phyloP scores from a whole-genome alignment of 2,329 filamentous ascomycete genomes.

The Epichloe brachyelytri region DNA sequence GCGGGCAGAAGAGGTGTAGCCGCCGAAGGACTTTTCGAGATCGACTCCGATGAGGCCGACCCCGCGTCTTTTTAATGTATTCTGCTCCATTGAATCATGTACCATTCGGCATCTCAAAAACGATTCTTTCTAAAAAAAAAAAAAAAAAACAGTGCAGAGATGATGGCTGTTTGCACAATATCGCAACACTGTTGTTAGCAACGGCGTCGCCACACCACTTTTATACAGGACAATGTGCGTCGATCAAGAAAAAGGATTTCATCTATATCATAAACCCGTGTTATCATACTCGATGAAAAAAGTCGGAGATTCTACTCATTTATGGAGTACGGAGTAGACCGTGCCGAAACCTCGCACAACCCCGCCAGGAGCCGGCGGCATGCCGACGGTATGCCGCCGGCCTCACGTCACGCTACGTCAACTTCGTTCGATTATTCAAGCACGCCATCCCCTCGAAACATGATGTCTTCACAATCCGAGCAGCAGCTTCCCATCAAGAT shows the following conservation, averaged over 20 bases:
- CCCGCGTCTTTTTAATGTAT: constrained; percentile 16
- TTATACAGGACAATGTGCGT: background rate
- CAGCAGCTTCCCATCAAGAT: background rate
- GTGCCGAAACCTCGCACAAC: no score
- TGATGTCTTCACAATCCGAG: constrained; percentile 10
- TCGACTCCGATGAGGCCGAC: constrained; percentile 17
- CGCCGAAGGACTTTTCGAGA: constrained; percentile 13
- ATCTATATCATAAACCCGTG: background rate
- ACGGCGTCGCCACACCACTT: background rate
- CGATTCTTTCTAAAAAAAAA: no score
- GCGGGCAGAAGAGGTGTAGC: constrained; percentile 19
- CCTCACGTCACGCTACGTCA: background rate
- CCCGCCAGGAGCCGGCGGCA: no score
- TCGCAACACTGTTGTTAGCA: background rate
- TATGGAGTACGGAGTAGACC: no score
- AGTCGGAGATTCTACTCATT: no score
- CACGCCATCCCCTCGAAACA: constrained; percentile 14
- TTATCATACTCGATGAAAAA: no score
- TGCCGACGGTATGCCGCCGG: no score
- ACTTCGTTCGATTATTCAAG: constrained; percentile 4
- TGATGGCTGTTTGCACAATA: background rate
- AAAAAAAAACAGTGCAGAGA: background rate
- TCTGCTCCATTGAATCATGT: constrained; percentile 16
- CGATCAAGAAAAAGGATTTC: background rate
- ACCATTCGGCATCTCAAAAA: background rate